Evolutionary conservation across 2,329 filamentous ascomycete species (phyloP).

Genomic region (Colletotrichum theobromicola): DNA sequence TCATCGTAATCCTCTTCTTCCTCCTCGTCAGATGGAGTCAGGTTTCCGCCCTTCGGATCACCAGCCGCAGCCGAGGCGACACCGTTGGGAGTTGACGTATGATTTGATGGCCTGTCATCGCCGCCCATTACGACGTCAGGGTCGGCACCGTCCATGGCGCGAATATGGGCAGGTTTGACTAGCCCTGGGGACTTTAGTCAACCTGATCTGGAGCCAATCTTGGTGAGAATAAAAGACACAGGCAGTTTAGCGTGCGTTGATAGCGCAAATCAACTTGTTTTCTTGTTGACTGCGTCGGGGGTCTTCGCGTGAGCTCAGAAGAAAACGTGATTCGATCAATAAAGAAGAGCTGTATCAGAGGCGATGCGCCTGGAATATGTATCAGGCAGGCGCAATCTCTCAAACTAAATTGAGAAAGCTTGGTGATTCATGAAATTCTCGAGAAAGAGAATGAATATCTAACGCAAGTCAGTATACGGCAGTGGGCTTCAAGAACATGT

Average conservation of each 20-base stretch:
- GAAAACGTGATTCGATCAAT: not conserved
- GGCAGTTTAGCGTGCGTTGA: not conserved
- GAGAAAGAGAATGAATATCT: not conserved
- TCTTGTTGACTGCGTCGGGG: not conserved
- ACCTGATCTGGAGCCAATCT: not conserved
- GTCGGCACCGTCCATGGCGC: conserved; percentile 12
- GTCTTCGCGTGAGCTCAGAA: not conserved
- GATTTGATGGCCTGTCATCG: conserved; percentile 49
- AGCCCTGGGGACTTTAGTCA: not conserved
- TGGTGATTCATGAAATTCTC: not conserved
- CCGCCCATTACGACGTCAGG: conserved; percentile 41
- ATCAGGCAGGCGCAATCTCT: not conserved
- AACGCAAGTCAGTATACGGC: not conserved
- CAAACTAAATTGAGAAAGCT: not conserved
- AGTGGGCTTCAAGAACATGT: not conserved
- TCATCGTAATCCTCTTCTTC: conserved; percentile 37
- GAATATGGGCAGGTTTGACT: not conserved
- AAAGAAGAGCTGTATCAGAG: not conserved
- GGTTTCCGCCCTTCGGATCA: conserved; percentile 20
- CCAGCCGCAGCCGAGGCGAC: conserved; percentile 18
- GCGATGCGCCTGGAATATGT: not conserved
- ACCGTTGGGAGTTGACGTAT: conserved; percentile 44
- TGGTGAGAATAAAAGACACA: not conserved
- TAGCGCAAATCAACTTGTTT: not conserved
- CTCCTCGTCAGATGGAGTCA: conserved; percentile 33